These are phyloP conservation scores for Calvatia gigantea DNA, from an alignment of 768 basidiomycete species.

Conservation along the genomic window DNA sequence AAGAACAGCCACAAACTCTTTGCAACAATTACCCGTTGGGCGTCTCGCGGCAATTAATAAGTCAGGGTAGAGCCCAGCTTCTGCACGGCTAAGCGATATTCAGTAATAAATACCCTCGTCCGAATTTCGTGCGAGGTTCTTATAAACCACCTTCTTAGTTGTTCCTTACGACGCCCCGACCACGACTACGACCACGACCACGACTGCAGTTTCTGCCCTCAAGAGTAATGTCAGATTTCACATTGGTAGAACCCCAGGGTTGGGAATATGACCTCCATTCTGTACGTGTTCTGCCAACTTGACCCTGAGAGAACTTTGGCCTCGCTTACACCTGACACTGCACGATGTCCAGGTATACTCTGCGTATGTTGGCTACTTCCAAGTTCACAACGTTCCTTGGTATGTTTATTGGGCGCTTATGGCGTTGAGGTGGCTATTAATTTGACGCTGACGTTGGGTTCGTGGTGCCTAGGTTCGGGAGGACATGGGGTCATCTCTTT, in stretches of 20 bases:
- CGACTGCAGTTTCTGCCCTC: neutral
- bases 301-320: neutral
- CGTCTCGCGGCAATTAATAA: slow-evolving; percentile 4
- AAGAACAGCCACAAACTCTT: neutral
- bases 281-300: slow-evolving; percentile 37
- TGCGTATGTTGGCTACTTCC: slow-evolving; percentile 78
- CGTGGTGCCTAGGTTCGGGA: slow-evolving; percentile 57
- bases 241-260: slow-evolving; percentile 68
- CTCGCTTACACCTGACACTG: slow-evolving; percentile 2
- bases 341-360: slow-evolving; percentile 48
- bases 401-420: slow-evolving; percentile 19
- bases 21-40: neutral
- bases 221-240: slow-evolving; percentile 58
- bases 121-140: neutral
- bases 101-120: neutral
- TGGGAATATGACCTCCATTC: slow-evolving; percentile 83
- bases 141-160: neutral
- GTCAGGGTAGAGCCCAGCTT: neutral
- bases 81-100: neutral
- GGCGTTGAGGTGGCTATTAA: slow-evolving; percentile 2
- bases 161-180: neutral
- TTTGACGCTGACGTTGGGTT: slow-evolving; percentile 2
- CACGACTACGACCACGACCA: slow-evolving; percentile 3
- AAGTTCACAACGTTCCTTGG: slow-evolving; percentile 68
- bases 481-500: slow-evolving; percentile 77